Percentiles rank a stretch among this genome's conserved stretches.
These are phyloP conservation scores for Lolium perenne DNA, from an alignment of 176 grass and related monocot genomes.

Conservation along the genomic window DNA sequence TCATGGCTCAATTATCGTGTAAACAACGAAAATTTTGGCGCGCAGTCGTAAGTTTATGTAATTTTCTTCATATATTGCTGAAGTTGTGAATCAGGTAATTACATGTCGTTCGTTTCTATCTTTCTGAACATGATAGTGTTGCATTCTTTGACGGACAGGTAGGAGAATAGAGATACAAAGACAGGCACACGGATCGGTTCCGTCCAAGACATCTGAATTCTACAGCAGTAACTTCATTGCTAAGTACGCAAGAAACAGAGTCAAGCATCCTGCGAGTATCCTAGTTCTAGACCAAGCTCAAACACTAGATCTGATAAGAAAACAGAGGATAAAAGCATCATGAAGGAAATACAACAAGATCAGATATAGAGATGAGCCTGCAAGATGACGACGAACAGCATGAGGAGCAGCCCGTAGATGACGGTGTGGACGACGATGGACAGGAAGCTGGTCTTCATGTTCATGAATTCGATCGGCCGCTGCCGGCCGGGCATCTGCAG, in stretches of 20 bases:
- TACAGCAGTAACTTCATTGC: neutral
- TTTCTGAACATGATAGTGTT: neutral
- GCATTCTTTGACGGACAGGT: neutral
- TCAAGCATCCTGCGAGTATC: neutral
- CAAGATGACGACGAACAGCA: conserved; percentile 65
- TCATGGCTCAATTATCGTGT: too few relatives aligned
- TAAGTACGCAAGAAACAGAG: neutral
- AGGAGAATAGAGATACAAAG: neutral
- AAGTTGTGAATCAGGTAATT: too few relatives aligned
- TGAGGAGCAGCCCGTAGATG: conserved; percentile 68
- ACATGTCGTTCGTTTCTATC: neutral
- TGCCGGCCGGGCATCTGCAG: conserved; percentile 88
- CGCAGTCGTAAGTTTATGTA: too few relatives aligned
- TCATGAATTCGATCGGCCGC: conserved; percentile 74
- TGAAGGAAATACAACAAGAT: neutral
- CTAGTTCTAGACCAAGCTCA: neutral
- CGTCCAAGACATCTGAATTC: neutral
- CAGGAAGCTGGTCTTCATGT: conserved; percentile 71
- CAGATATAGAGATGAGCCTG: conserved; percentile 73
- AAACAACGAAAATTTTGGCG: too few relatives aligned
- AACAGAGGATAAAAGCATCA: neutral
- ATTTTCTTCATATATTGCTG: too few relatives aligned
- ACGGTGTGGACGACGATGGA: conserved; percentile 86
- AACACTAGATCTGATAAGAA: neutral
- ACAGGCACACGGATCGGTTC: neutral